Conservation (phyloP, 2,329 filamentous ascomycete species). For the Nigrospora oryzae region DNA sequence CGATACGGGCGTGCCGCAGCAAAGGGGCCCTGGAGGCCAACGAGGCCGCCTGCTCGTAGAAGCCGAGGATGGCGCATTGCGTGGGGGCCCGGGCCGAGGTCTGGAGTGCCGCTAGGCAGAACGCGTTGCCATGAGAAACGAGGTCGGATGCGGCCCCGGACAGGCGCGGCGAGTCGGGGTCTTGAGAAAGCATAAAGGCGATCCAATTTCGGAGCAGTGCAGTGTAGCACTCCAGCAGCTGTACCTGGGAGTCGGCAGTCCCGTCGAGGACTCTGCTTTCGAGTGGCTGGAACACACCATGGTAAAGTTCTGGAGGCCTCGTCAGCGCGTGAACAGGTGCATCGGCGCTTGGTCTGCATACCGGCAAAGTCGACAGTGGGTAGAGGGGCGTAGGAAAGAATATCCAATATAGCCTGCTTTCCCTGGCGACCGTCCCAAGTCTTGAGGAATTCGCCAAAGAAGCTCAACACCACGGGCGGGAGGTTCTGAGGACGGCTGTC, state of each 20-base stretch:
- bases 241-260: constrained; percentile 41
- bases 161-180: constrained; percentile 24
- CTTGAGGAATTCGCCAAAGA: constrained; percentile 43
- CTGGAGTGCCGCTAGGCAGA: constrained; percentile 54
- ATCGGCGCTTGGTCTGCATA: constrained; percentile 16
- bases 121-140: constrained; percentile 40
- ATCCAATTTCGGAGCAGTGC: constrained; percentile 55
- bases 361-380: constrained; percentile 41
- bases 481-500: constrained; percentile 26
- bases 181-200: constrained; percentile 30
- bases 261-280: constrained; percentile 43
- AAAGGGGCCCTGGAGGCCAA: constrained; percentile 44
- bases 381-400: constrained; percentile 48
- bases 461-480: constrained; percentile 38
- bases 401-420: constrained; percentile 43
- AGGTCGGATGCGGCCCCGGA: constrained; percentile 31
- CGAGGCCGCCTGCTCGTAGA: constrained; percentile 55
- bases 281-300: constrained; percentile 38
- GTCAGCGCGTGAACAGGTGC: no score
- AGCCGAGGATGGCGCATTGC: constrained; percentile 55
- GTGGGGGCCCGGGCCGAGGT: constrained; percentile 31
- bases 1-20: constrained; percentile 51
- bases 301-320: constrained; percentile 35
- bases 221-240: constrained; percentile 60
- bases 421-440: constrained; percentile 55